These are phyloP conservation scores for Casuarina equisetifolia DNA, from an alignment of 306 rosid genomes.

Conservation along the genomic window DNA sequence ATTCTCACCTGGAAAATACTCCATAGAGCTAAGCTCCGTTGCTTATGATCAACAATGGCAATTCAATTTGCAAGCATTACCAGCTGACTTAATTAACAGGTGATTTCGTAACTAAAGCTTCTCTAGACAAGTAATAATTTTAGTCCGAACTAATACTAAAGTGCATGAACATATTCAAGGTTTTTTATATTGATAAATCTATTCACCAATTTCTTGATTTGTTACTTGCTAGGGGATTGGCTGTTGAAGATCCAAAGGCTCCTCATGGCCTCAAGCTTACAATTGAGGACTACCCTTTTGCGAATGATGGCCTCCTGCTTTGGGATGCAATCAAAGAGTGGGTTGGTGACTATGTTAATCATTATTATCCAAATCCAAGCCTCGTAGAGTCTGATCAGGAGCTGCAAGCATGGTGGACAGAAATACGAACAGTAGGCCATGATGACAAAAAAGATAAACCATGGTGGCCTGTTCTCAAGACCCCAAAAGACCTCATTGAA, in stretches of 20 bases:
- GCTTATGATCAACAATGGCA: constrained; percentile 71
- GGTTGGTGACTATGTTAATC: constrained; percentile 42
- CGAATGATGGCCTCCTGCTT: constrained; percentile 48
- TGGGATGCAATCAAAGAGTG: constrained; percentile 45
- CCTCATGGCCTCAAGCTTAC: constrained; percentile 48
- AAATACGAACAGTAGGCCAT: constrained; percentile 40
- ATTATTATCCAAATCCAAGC: constrained; percentile 14
- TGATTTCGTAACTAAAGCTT: not conserved
- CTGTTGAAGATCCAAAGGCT: constrained; percentile 35
- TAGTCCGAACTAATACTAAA: too few species aligned
- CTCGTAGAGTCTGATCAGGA: constrained; percentile 33
- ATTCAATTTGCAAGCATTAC: constrained; percentile 65
- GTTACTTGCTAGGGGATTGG: constrained; percentile 50
- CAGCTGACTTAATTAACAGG: constrained; percentile 69
- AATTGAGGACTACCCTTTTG: constrained; percentile 51
- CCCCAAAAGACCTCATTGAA: constrained; percentile 31
- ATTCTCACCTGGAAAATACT: constrained; percentile 55
- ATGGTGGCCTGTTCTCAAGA: constrained; percentile 52
- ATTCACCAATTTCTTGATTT: not conserved
- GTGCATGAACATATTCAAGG: too few species aligned
- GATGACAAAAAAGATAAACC: constrained; percentile 53
- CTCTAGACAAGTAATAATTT: too few species aligned
- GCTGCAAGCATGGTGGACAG: constrained; percentile 87
- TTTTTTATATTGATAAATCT: too few species aligned
- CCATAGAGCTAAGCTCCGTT: constrained; percentile 52